A percentile compares a stretch with the other conserved stretches of the same genome.
phyloP scores from a whole-genome alignment of 805 yeast genomes.

The Candida hungchunana region DNA sequence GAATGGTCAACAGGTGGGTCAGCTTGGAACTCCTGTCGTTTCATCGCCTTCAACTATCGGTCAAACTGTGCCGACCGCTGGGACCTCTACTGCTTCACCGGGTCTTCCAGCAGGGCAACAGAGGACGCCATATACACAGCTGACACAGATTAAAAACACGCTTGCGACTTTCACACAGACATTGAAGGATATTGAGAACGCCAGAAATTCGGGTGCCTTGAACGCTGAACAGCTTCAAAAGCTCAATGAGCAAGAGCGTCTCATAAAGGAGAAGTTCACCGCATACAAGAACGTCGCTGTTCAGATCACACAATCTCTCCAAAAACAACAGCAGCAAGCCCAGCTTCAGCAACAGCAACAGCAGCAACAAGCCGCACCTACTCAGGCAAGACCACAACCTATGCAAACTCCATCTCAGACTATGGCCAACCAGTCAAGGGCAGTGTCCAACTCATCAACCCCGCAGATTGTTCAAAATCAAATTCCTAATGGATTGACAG shows the following conservation, averaged over 20 bases:
- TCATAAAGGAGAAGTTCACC: slow-evolving; percentile 41
- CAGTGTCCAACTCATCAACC: slow-evolving; percentile 3
- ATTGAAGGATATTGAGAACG: slow-evolving; percentile 45
- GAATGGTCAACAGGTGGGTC: too few relatives aligned
- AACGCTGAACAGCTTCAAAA: slow-evolving; percentile 42
- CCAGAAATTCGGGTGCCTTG: slow-evolving; percentile 39
- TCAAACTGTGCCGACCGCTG: too few relatives aligned
- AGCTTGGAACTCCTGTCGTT: too few relatives aligned
- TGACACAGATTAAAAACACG: slow-evolving; percentile 42
- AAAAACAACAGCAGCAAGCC: slow-evolving; percentile 13
- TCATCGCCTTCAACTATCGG: too few relatives aligned
- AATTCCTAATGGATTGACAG: slow-evolving; percentile 9
- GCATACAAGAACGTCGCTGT: slow-evolving; percentile 45
- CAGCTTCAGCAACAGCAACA: slow-evolving; percentile 13
- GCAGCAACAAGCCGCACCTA: slow-evolving; percentile 22
- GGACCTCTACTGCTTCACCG: not conserved
- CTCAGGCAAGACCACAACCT: slow-evolving; percentile 22
- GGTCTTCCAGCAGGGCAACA: slow-evolving; percentile 4
- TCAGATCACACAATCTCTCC: slow-evolving; percentile 12
- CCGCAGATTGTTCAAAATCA: slow-evolving; percentile 10
- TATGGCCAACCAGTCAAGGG: slow-evolving; percentile 6
- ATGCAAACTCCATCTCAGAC: slow-evolving; percentile 15
- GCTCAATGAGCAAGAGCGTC: slow-evolving; percentile 45
- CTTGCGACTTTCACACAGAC: slow-evolving; percentile 47
- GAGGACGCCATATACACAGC: slow-evolving; percentile 27